Evolutionary conservation across 1,284 basidiomycete species (phyloP), one percentile per base, ranked within the genome.

Genomic region (Marasmius sp.): DNA sequence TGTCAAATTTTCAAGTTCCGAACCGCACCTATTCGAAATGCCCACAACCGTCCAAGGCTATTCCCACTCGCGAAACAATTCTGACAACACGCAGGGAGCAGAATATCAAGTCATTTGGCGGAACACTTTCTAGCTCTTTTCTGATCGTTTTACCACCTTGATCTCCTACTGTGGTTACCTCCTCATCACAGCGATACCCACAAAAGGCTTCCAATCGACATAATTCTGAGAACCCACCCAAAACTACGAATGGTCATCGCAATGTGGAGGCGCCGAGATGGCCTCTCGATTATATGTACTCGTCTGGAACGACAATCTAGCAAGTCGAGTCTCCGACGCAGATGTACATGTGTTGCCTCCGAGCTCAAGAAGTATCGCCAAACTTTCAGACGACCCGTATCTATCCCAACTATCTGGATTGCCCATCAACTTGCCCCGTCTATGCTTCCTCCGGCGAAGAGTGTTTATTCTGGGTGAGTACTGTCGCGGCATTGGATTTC

Each of bases 231-330:
- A 84, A 74, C 20, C 34, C 48, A 11, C 63, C 71, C 37, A 62
- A 67, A 8, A 66, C 65, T 65, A 55, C 66, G 33, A 64, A 64
- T 18, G 16, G n/a, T 6, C 18, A 37, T 54, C 56, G 58, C 51
- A 56, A 27, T n/a, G 66, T 64, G 1, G 81, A 83, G 45, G 70
- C 70, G 3, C 68, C 87, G 47, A 79, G 74, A 60, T 87, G 93
- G 22, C 83, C 95, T 99, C 55, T 95, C 97, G 0, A 94, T 95
- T 60, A 91, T n/a, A n/a, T n/a, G n/a, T 94, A 1, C 78, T 98
- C 20, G 75, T 93, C 5, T 84, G 81, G 34, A 90, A 92, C 70
- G 73, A 65, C 47, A 66, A 74, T 1, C 75, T 67, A n/a, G 77
- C n/a, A n/a, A n/a, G n/a, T n/a, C n/a, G n/a, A n/a, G n/a, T n/a